Conservation (phyloP, 2,329 filamentous ascomycete species). For the Cylindrodendrum hubeiense region DNA sequence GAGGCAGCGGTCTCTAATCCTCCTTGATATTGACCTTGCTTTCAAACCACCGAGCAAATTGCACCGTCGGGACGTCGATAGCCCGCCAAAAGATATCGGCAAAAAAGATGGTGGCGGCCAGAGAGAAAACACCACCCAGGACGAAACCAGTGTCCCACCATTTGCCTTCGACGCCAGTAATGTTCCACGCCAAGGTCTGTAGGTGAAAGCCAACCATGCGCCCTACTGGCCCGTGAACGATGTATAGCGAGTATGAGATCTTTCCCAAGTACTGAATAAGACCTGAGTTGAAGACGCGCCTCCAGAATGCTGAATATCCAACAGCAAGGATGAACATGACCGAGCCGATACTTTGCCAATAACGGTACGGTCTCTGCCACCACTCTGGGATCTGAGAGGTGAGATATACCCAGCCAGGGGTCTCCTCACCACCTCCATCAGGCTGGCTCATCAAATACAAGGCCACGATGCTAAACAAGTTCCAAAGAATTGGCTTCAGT, state of each 20-base stretch:
- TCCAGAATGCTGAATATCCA: slow-evolving; percentile 60
- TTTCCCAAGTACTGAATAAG: slow-evolving; percentile 69
- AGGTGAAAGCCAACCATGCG: slow-evolving; percentile 66
- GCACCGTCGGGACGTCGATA: slow-evolving; percentile 68
- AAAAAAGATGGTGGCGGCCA: slow-evolving; percentile 65
- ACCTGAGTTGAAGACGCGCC: slow-evolving; percentile 62
- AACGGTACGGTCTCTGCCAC: slow-evolving; percentile 64
- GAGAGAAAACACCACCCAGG: slow-evolving; percentile 60
- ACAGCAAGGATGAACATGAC: slow-evolving; percentile 65
- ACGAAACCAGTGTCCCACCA: slow-evolving; percentile 61
- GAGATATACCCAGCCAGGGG: slow-evolving; percentile 66
- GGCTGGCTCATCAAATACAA: slow-evolving; percentile 64
- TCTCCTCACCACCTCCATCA: slow-evolving; percentile 56
- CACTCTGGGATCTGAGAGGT: slow-evolving; percentile 61
- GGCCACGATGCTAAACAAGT: slow-evolving; percentile 57
- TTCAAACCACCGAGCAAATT: slow-evolving; percentile 70
- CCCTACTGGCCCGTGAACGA: slow-evolving; percentile 69
- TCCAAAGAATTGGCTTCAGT: slow-evolving; percentile 51
- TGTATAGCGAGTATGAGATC: slow-evolving; percentile 71
- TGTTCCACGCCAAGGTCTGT: slow-evolving; percentile 60
- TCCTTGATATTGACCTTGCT: slow-evolving; percentile 43
- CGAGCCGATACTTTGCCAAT: slow-evolving; percentile 68
- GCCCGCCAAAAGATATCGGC: slow-evolving; percentile 68
- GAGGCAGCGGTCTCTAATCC: slow-evolving; percentile 35
- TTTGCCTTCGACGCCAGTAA: slow-evolving; percentile 60